Evolutionary conservation across 768 basidiomycete species (phyloP).

Genomic region (Tricholoma terreum): DNA sequence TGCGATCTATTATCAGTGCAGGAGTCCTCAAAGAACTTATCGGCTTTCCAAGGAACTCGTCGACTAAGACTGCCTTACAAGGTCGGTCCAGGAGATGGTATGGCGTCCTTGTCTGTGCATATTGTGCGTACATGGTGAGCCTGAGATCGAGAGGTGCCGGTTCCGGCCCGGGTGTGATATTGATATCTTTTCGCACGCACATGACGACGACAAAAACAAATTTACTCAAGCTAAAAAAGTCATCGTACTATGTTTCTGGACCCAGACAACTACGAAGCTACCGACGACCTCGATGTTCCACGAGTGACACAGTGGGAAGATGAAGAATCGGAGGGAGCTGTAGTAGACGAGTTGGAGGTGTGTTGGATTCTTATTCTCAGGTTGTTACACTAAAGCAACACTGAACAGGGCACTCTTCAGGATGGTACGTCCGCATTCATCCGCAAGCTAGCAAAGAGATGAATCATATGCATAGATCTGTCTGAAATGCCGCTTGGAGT

Average conservation of each 20-base stretch:
- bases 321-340: conserved; percentile 18
- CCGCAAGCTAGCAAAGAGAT: not conserved
- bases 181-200: too few relatives aligned
- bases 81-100: conserved; percentile 37
- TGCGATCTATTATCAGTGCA: conserved; percentile 73
- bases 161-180: too few relatives aligned
- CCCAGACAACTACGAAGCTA: not conserved
- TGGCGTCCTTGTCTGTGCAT: conserved; percentile 46
- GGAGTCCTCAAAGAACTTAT: conserved; percentile 67
- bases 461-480: conserved; percentile 40
- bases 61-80: conserved; percentile 45
- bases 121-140: conserved; percentile 30
- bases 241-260: not conserved
- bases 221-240: too few relatives aligned
- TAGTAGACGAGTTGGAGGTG: not conserved
- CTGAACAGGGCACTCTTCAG: not conserved
- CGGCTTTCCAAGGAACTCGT: conserved; percentile 56
- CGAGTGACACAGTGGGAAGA: conserved; percentile 4
- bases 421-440: not conserved
- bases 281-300: not conserved
- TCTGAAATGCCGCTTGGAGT: conserved; percentile 60
- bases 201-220: too few relatives aligned
- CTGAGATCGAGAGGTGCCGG: too few relatives aligned
- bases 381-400: not conserved
- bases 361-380: not conserved